These are phyloP conservation scores for Nicotiana obtusifolia DNA, from an alignment of 257 asterid species.

Conservation along the genomic window DNA sequence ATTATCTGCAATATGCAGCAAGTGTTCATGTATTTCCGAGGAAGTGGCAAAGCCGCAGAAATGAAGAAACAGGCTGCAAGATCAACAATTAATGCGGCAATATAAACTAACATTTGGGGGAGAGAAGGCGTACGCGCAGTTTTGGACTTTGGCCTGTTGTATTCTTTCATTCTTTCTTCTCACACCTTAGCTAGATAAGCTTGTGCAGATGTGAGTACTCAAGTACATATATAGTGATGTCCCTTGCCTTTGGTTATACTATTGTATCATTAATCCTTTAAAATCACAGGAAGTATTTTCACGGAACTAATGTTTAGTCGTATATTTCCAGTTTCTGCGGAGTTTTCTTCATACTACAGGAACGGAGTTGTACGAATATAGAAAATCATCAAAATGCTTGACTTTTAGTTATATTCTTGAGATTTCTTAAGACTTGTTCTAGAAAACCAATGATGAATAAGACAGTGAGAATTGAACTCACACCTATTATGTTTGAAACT, in stretches of 20 bases:
- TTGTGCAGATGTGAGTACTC: slow-evolving; percentile 5
- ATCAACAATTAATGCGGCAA: slow-evolving; percentile 45
- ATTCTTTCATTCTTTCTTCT: slow-evolving; percentile 16
- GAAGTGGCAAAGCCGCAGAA: slow-evolving; percentile 71
- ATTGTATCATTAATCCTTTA: not conserved
- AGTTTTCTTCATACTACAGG: not conserved
- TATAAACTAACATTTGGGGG: slow-evolving; percentile 21
- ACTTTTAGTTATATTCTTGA: not conserved
- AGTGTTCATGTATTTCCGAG: slow-evolving; percentile 70
- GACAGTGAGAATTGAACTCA: not conserved
- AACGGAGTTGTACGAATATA: not conserved
- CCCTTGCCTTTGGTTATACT: slow-evolving; percentile 1
- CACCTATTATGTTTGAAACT: not conserved
- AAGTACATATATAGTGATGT: slow-evolving; percentile 7
- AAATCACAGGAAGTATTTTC: not conserved
- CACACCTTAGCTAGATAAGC: slow-evolving; percentile 7
- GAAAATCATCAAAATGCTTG: not conserved
- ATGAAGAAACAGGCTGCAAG: slow-evolving; percentile 62
- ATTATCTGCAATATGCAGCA: slow-evolving; percentile 21
- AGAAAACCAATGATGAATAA: no score
- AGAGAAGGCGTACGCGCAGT: not conserved
- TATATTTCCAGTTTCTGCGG: not conserved
- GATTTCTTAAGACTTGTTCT: no score
- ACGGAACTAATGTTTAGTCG: not conserved
- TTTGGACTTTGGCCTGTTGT: slow-evolving; percentile 6